Evolutionary conservation across 1,284 basidiomycete genomes (phyloP).

Genomic region (Leccinum colubrinum): DNA sequence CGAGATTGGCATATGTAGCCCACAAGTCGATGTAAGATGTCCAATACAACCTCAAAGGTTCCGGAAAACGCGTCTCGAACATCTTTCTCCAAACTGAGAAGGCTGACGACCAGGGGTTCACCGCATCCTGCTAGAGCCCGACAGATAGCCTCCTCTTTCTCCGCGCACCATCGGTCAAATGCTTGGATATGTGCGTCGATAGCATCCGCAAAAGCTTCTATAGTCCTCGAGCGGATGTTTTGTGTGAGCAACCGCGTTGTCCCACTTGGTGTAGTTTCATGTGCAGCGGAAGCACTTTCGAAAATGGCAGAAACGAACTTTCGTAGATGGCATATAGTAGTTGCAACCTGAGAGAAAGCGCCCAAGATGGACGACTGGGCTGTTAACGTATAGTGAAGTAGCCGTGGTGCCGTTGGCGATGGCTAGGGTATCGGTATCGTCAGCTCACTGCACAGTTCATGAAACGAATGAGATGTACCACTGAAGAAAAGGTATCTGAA

Average conservation of each 20-base stretch:
- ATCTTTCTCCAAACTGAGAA: constrained; percentile 62
- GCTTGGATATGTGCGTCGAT: constrained; percentile 55
- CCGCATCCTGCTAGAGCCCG: constrained; percentile 47
- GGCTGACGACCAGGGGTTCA: constrained; percentile 54
- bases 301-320: constrained; percentile 52
- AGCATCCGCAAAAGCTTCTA: constrained; percentile 81
- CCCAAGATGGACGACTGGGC: constrained; percentile 63
- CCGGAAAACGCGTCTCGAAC: constrained; percentile 55
- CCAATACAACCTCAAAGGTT: constrained; percentile 54
- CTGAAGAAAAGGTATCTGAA: constrained; percentile 37
- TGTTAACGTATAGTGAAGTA: constrained; percentile 62
- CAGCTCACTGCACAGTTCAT: background rate
- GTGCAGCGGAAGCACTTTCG: constrained; percentile 25
- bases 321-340: constrained; percentile 59
- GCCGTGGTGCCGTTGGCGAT: constrained; percentile 49
- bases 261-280: constrained; percentile 20
- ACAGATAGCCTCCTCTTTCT: constrained; percentile 64
- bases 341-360: constrained; percentile 54
- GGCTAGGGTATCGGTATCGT: constrained; percentile 36
- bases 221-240: constrained; percentile 48
- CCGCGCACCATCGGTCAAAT: constrained; percentile 71
- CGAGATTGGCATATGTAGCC: constrained; percentile 29
- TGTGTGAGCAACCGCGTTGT: constrained; percentile 20
- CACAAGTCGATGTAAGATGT: constrained; percentile 38
- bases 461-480: constrained; percentile 15